Base-by-base conservation (phyloP, 2,329 filamentous ascomycete genomes). In the Colletotrichum caudatum region DNA sequence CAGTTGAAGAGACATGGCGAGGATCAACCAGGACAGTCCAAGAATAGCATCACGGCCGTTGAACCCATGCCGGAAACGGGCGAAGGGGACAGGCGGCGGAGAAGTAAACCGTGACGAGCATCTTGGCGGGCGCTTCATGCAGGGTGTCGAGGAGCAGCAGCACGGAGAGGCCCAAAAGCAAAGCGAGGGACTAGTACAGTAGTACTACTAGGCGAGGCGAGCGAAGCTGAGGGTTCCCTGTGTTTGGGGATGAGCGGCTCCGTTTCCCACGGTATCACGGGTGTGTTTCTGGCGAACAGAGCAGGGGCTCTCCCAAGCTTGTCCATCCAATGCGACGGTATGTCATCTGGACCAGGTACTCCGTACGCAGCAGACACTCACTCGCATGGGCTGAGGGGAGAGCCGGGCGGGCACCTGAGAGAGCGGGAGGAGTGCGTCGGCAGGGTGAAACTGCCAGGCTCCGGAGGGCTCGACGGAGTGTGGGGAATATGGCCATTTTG, bases 371-470 rank as follows among this genome's bases (percentile, higher is more conserved):
- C 5, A 4, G 29, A 29, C 29, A 3, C 26, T 29, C 26, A 3
- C 26, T 29, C 26, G 26, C 26, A 29, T 54, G 53, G 69, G 29
- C 56, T 9, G 41, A 20, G 9, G 9, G 44, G 44, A 46, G 44
- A 41, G 51, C n/a, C 12, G 20, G 41, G 9, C 12, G 20, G 41
- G 9, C 48, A 54, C 14, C 16, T 23, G 58, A 44, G 44, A 46
- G 56, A 26, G 50, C 23, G 4, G 50, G 18, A 29, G 50, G 59
- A 68, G 69, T 46, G 35, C 69, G 58, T 63, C 58, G 64, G 58
- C 59, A 71, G 69, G 41, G 48, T 71, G 64, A 71, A 71, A 71
- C 69, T 59, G 64, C 26, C 69, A 71, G 69, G 57, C 64, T 68
- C 69, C 59, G 64, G 64, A 68, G 51, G 46, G 35, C 59, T 71